Evolutionary conservation across 768 basidiomycete genomes (phyloP), one percentile per base, ranked within the genome.

Genomic region (Lactarius vividus): DNA sequence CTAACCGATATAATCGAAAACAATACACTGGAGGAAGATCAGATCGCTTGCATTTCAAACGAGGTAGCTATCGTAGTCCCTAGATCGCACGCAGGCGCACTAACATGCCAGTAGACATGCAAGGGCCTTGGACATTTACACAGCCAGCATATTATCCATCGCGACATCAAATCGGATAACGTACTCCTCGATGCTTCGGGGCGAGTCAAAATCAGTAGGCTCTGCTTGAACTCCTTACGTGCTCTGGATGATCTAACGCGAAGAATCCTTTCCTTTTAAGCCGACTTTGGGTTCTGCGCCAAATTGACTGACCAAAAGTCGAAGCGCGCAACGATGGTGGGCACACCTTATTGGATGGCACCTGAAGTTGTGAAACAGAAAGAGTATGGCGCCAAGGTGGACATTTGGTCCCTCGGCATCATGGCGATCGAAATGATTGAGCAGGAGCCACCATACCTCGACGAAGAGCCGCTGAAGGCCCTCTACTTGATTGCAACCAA

Each of bases 351-450:
- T 77, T 96, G 95, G 95, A 97, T 97, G 95, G 95, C 95, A 3
- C 95, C 95, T n/a, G 95, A 97, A 76, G 94, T 97, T 60, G 94
- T 97, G 72, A 96, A 94, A 78, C 92, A 95, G 75, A 96, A 96
- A 77, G 94, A 95, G 76, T 97, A 97, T 73, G 94, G 95, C 55
- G 92, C 94, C 29, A 96, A 96, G 76, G 95, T 96, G 26, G 95
- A 96, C 72, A 94, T 97, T 59, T 97, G 95, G 95, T 94, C 92
- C 15, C 84, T 97, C 10, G 95, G 95, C 5, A 97, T 98, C 78
- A 96, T 97, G 94, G 94, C 94, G 5, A 98, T 98, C 67, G 94
- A 98, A 82, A 98, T 98, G 96, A 96, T 98, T 69, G 95, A 98
- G 77, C 95, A 94, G 72, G 95, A 97, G 77, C 95, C 95, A 2